These are phyloP conservation scores for Dactylellina cionopaga DNA, from an alignment of 2,329 filamentous ascomycete genomes.

Conservation along the genomic window DNA sequence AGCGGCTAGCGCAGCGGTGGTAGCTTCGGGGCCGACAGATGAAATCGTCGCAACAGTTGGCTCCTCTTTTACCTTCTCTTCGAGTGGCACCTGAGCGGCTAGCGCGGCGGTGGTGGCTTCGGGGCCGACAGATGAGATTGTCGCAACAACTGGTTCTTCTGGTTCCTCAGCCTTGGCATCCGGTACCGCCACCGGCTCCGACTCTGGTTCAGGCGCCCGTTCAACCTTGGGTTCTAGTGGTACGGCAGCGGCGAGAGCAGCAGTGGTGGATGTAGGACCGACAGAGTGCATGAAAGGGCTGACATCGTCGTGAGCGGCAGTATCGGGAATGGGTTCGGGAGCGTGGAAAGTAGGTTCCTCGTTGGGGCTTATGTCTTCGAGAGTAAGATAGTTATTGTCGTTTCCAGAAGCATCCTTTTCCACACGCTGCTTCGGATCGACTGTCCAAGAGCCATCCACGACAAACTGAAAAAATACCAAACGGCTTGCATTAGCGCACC, in stretches of 20 bases:
- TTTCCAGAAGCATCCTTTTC: slow-evolving; percentile 85
- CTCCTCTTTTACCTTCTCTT: slow-evolving; percentile 61
- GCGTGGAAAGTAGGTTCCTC: slow-evolving; percentile 62
- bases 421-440: slow-evolving; percentile 80
- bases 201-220: slow-evolving; percentile 55
- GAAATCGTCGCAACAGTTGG: slow-evolving; percentile 66
- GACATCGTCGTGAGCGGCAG: slow-evolving; percentile 2
- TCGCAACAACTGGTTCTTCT: slow-evolving; percentile 55
- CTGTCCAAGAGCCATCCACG: slow-evolving; percentile 89
- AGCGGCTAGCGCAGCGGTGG: slow-evolving; percentile 76
- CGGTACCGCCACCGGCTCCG: slow-evolving; percentile 55
- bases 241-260: slow-evolving; percentile 73
- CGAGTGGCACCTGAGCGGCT: slow-evolving; percentile 73
- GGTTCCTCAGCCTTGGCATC: slow-evolving; percentile 54
- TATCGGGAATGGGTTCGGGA: slow-evolving; percentile 58
- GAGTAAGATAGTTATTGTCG: slow-evolving; percentile 89
- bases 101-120: slow-evolving; percentile 76
- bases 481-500: slow-evolving; percentile 20
- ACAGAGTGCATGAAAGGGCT: slow-evolving; percentile 57
- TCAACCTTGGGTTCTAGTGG: slow-evolving; percentile 68
- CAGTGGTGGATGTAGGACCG: slow-evolving; percentile 75
- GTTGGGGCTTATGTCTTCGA: slow-evolving; percentile 70
- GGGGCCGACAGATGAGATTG: slow-evolving; percentile 75
- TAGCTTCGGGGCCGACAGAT: slow-evolving; percentile 75
- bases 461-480: slow-evolving; percentile 75